Evolutionary conservation across 108 stramenopile species (phyloP).

Genomic region (Fragilariopsis cylindrus): DNA sequence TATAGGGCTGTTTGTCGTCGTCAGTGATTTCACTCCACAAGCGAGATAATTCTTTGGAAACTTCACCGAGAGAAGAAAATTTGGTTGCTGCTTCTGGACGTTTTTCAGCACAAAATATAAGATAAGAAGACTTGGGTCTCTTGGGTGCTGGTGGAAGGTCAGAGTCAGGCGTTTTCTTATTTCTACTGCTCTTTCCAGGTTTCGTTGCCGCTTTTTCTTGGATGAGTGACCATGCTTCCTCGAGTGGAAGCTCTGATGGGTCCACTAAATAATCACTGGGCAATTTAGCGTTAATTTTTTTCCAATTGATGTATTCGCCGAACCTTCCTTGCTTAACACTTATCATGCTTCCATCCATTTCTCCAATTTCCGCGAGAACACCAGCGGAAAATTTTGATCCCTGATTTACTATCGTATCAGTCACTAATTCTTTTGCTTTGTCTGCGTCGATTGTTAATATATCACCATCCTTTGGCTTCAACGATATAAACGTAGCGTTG

Average conservation of each 20-base stretch:
- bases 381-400: slow-evolving; percentile 35
- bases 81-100: slow-evolving; percentile 45
- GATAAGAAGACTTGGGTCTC: slow-evolving; percentile 46
- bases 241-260: slow-evolving; percentile 41
- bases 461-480: slow-evolving; percentile 50
- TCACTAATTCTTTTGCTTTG: slow-evolving; percentile 39
- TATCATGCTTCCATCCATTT: slow-evolving; percentile 44
- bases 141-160: slow-evolving; percentile 32
- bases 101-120: slow-evolving; percentile 49
- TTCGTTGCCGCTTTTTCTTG: slow-evolving; percentile 35
- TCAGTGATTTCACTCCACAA: slow-evolving; percentile 40
- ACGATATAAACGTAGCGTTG: slow-evolving; percentile 45
- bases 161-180: slow-evolving; percentile 28
- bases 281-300: slow-evolving; percentile 58
- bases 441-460: slow-evolving; percentile 45
- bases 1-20: slow-evolving; percentile 23
- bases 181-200: slow-evolving; percentile 32
- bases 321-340: slow-evolving; percentile 47
- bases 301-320: slow-evolving; percentile 62
- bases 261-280: slow-evolving; percentile 49
- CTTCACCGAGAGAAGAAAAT: slow-evolving; percentile 39
- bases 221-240: slow-evolving; percentile 54
- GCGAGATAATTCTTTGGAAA: slow-evolving; percentile 58
- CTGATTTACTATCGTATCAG: slow-evolving; percentile 48
- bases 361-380: slow-evolving; percentile 48